Conservation (phyloP, 768 basidiomycete species). For the Hygrophorus pudorinus region DNA sequence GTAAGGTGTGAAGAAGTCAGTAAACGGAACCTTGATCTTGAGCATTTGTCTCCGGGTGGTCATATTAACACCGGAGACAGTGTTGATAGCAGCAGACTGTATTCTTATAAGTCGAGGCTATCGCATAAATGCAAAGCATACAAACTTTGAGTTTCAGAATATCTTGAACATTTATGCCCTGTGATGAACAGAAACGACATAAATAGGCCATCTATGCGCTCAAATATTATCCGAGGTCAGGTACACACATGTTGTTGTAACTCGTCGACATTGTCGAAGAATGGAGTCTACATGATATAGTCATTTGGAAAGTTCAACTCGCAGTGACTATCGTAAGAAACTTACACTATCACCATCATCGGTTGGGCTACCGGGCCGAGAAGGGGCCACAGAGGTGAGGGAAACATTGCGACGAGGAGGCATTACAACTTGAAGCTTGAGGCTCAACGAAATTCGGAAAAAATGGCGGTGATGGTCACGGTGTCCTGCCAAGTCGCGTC, state of each 20-base stretch:
- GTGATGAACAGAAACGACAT: constrained; percentile 1
- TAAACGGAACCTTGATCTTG: constrained; percentile 73
- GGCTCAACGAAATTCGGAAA: constrained; percentile 6
- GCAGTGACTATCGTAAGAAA: not conserved
- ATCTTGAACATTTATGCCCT: constrained; percentile 96
- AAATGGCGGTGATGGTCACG: no score
- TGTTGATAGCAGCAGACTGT: constrained; percentile 73
- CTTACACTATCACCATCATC: constrained; percentile 33
- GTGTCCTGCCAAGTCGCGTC: no score
- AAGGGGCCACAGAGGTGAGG: constrained; percentile 32
- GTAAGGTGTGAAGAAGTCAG: constrained; percentile 7
- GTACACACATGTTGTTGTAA: constrained; percentile 65
- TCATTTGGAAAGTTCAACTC: constrained; percentile 2
- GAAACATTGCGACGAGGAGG: constrained; percentile 46
- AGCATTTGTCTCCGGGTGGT: constrained; percentile 82
- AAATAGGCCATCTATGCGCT: constrained; percentile 10
- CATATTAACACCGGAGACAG: constrained; percentile 83
- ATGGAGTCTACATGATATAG: constrained; percentile 32
- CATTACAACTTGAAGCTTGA: constrained; percentile 19
- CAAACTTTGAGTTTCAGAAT: constrained; percentile 84
- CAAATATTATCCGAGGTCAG: not conserved
- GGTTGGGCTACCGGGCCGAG: constrained; percentile 38
- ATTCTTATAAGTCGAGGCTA: constrained; percentile 7
- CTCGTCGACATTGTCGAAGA: constrained; percentile 76
- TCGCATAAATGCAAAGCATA: constrained; percentile 3